Base-by-base conservation (phyloP, 164 flowering plant species). In the Magnolia kwangsiensis region DNA sequence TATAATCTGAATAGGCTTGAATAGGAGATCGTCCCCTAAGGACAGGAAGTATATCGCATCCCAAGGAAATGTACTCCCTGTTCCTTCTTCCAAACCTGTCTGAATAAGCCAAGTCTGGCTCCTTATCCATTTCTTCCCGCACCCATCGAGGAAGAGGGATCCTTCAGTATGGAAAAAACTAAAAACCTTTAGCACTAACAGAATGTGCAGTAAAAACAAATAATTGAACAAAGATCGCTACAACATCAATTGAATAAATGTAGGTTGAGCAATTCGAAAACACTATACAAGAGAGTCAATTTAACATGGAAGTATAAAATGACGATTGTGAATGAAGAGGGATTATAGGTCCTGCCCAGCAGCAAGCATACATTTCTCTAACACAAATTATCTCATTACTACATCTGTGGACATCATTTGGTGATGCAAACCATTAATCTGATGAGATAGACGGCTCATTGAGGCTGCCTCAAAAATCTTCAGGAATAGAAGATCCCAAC, bases 141-240 rank as follows among this genome's bases (percentile, higher is more conserved):
- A 89, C 93, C 95, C 93, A 92, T 9, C 21, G 79, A 69, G 95
- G 95, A 45, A 92, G 90, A 68, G 95, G 88, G 72, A 91, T 88
- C 89, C 92, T 92, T 75, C 74, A 80, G 74, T 27, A 72, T 67
- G 50, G 45, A 76, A 66, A 72, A 51, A 24, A 45, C 10, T 11
- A 24, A 64, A 23, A 51, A 21, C 51, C 19, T 45, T 70, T 18
- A 63, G 45, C 14, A 20, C 67, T 55, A 31, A 63, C 23, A 61
- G 31, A 63, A 71, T 55, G 10, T 49, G 24, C 49, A 58, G 14
- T 14, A 75, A 67, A 3, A 55, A 55, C 13, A 14, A 55, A 55
- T 3, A 37, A 37, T 37, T 37, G 45, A 37, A 37, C 45, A 0
- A 11, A 55, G 10, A 55, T 16, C 10, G 18, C 13, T 10, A 55